Percentiles rank a stretch among this genome's conserved stretches.
Conservation (phyloP, 805 yeast genomes). For the Maudiozyma barnettii region DNA sequence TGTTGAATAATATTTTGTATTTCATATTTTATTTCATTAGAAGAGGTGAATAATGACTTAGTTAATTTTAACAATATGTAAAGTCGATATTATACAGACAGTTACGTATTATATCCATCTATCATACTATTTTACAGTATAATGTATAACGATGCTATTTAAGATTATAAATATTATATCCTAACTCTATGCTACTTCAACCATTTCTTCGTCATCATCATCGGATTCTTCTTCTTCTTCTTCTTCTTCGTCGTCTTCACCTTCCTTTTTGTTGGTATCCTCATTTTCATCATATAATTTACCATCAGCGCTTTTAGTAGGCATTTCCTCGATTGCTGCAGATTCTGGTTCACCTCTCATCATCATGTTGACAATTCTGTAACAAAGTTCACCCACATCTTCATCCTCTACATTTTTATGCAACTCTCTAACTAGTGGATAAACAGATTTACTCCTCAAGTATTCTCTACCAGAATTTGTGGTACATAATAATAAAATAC, state of each 20-base stretch:
- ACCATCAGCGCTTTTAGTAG: slow-evolving; percentile 39
- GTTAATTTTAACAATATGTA: background rate
- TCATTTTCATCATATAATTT: slow-evolving; percentile 32
- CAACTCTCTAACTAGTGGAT: slow-evolving; percentile 77
- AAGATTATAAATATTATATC: background rate
- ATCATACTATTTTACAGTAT: background rate
- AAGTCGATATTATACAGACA: background rate
- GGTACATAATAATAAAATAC: slow-evolving; percentile 69
- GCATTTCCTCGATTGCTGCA: slow-evolving; percentile 39
- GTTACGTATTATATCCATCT: background rate
- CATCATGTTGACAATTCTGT: slow-evolving; percentile 77
- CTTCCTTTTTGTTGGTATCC: slow-evolving; percentile 18
- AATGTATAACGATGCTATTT: background rate
- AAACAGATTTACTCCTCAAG: slow-evolving; percentile 73
- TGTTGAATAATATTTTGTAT: background rate
- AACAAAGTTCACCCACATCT: slow-evolving; percentile 59
- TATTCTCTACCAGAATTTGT: slow-evolving; percentile 64
- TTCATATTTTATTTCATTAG: background rate
- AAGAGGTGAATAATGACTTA: background rate
- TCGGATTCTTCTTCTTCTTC: slow-evolving; percentile 12
- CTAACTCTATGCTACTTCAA: slow-evolving; percentile 27
- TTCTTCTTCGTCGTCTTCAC: slow-evolving; percentile 13
- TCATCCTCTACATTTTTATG: slow-evolving; percentile 49
- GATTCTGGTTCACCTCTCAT: slow-evolving; percentile 75
- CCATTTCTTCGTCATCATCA: slow-evolving; percentile 17